A percentile compares a stretch with the other conserved stretches of the same genome.
phyloP scores from a whole-genome alignment of 257 asterid genomes.

The Eucommia ulmoides region DNA sequence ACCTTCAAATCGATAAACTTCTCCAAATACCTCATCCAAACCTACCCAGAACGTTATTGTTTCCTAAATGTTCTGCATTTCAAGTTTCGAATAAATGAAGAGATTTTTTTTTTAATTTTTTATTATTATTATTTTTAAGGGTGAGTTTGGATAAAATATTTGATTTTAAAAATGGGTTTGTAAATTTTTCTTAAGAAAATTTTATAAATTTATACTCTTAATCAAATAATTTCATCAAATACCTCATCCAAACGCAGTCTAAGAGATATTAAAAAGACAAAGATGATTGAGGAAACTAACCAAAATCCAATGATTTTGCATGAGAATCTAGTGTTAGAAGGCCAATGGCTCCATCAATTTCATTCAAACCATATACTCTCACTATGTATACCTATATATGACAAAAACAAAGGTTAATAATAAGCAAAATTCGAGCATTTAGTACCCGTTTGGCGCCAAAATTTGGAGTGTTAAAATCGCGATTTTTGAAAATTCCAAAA shows the following conservation, averaged over 20 bases:
- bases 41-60: too few relatives aligned
- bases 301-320: constrained; percentile 13
- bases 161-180: too few relatives aligned
- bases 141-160: too few relatives aligned
- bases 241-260: background rate
- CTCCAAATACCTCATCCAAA: too few relatives aligned
- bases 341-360: constrained; percentile 34
- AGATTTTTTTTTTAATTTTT: too few relatives aligned
- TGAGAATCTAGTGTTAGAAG: constrained; percentile 24
- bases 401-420: background rate
- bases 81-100: too few relatives aligned
- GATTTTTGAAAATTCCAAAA: background rate
- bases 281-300: constrained; percentile 8
- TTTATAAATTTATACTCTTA: constrained; percentile 18
- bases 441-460: background rate
- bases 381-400: constrained; percentile 40
- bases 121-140: too few relatives aligned
- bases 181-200: too few relatives aligned
- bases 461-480: too few relatives aligned
- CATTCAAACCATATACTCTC: constrained; percentile 25
- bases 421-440: background rate
- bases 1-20: too few relatives aligned
- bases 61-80: too few relatives aligned
- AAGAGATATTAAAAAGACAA: constrained; percentile 3
- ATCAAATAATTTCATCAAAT: background rate